These are phyloP conservation scores for Penicillium freii DNA, from an alignment of 2,329 filamentous ascomycete species.

Conservation along the genomic window DNA sequence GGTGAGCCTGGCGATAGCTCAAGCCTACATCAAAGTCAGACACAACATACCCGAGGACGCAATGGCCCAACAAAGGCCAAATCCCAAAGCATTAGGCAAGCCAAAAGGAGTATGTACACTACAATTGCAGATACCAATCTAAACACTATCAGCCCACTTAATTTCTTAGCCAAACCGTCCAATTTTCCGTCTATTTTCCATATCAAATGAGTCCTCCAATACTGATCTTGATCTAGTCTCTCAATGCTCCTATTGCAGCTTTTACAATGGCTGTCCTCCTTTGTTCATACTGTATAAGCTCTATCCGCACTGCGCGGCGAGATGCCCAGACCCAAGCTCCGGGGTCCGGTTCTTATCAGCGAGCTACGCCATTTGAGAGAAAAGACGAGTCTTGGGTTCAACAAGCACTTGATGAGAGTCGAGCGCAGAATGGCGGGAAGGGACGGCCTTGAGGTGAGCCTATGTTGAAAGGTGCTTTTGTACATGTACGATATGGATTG, in stretches of 20 bases:
- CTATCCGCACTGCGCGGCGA: conserved; percentile 64
- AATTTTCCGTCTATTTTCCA: background rate
- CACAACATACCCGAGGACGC: background rate
- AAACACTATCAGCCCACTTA: background rate
- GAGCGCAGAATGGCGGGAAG: conserved; percentile 21
- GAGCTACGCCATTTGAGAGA: conserved; percentile 45
- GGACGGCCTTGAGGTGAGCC: background rate
- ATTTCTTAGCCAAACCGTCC: background rate
- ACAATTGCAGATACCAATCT: background rate
- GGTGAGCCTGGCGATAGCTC: background rate
- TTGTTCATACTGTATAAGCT: conserved; percentile 61
- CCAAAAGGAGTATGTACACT: conserved; percentile 19
- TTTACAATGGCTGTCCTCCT: conserved; percentile 61
- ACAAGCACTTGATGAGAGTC: conserved; percentile 34
- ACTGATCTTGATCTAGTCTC: conserved; percentile 39
- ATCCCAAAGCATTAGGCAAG: conserved; percentile 18
- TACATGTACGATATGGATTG: background rate
- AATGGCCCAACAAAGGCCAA: conserved; percentile 17
- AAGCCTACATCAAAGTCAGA: background rate
- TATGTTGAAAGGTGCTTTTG: background rate
- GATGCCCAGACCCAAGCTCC: conserved; percentile 58
- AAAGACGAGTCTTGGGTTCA: conserved; percentile 33
- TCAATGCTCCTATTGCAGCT: conserved; percentile 62
- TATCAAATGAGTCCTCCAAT: background rate
- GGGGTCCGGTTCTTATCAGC: conserved; percentile 32